Evolutionary conservation across 371 early-diverging fungal genomes (phyloP).

Genomic region (Syncephalastrum sp.): DNA sequence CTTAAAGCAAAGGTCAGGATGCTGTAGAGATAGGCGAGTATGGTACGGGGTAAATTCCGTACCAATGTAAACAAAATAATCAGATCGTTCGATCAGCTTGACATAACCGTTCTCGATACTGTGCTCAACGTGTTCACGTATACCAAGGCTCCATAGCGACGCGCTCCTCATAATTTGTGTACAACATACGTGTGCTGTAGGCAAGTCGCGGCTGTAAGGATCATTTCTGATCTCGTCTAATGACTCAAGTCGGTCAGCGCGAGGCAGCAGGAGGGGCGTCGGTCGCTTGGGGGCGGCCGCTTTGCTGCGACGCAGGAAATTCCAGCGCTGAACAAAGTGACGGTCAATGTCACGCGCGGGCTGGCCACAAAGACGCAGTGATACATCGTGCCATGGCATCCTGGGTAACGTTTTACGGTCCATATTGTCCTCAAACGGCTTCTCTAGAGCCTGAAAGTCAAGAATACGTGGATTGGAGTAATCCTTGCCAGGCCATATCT

Average conservation of each 20-base stretch:
- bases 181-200: too few species aligned
- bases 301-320: conserved; percentile 70
- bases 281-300: conserved; percentile 34
- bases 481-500: conserved; percentile 80
- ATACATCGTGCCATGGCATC: conserved; percentile 96
- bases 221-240: conserved; percentile 6
- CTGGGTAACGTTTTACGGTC: conserved; percentile 52
- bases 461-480: conserved; percentile 86
- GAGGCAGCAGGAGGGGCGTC: conserved; percentile 69
- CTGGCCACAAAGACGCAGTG: conserved; percentile 52
- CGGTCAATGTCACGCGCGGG: conserved; percentile 78
- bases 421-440: conserved; percentile 43
- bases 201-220: conserved; percentile 29
- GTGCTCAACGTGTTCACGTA: conserved; percentile 50
- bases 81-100: conserved; percentile 65
- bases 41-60: neutral
- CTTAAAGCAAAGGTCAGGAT: conserved; percentile 6
- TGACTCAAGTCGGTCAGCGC: conserved; percentile 53
- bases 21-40: too few species aligned
- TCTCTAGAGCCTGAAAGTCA: conserved; percentile 76
- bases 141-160: conserved; percentile 63
- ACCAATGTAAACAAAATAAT: conserved; percentile 86
- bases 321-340: conserved; percentile 92
- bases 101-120: conserved; percentile 82
- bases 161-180: conserved; percentile 67